Percentiles rank a stretch among this genome's conserved stretches.
These are phyloP conservation scores for Nicotiana undulata DNA, from an alignment of 257 asterid species.

Conservation along the genomic window DNA sequence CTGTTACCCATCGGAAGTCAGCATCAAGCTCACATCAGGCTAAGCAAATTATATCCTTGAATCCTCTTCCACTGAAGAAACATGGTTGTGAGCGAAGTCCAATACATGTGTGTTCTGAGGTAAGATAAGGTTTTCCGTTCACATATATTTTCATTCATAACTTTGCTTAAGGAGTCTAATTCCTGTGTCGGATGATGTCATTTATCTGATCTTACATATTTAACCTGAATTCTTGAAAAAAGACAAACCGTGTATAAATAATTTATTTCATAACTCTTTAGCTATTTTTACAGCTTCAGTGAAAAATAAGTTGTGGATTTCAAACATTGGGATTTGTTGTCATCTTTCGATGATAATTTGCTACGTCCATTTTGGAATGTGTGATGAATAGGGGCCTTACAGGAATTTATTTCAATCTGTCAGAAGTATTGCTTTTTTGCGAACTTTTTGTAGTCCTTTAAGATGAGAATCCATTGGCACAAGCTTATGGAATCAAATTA, in stretches of 20 bases:
- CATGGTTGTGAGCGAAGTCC: slow-evolving; percentile 94
- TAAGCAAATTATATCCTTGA: slow-evolving; percentile 82
- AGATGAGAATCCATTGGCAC: not conserved
- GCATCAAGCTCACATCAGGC: slow-evolving; percentile 61
- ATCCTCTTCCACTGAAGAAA: slow-evolving; percentile 95
- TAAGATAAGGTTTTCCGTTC: slow-evolving; percentile 15
- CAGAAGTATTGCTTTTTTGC: not conserved
- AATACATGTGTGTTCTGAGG: slow-evolving; percentile 94
- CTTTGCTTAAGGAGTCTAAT: not conserved
- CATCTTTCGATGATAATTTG: not conserved
- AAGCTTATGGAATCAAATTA: not conserved
- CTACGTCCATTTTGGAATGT: not conserved
- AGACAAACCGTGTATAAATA: not conserved
- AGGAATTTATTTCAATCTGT: not conserved
- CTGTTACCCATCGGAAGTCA: slow-evolving; percentile 59
- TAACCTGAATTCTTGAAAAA: not conserved
- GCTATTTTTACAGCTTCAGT: not conserved
- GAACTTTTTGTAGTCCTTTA: not conserved
- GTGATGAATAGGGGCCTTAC: not conserved
- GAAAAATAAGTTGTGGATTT: not conserved
- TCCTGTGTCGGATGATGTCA: not conserved
- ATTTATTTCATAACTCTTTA: not conserved
- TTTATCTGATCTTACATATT: not conserved
- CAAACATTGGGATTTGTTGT: not conserved
- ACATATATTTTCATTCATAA: not conserved